Percentiles rank a stretch among this genome's conserved stretches.
Conservation (phyloP, 2,329 filamentous ascomycete species). For the Coniella vitis region DNA sequence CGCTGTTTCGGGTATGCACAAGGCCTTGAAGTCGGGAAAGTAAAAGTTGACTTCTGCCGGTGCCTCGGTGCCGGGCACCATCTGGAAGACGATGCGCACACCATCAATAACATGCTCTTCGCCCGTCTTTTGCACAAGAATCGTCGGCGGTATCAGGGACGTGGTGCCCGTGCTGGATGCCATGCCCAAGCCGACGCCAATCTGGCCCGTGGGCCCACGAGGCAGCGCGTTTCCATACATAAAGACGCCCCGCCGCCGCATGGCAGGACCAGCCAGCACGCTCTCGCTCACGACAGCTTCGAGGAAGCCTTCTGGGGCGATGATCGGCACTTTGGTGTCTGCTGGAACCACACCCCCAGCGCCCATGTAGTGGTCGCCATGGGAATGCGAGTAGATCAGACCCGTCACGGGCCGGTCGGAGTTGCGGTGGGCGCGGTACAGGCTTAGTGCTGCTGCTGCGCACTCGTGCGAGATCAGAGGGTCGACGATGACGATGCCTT, state of each 20-base stretch:
- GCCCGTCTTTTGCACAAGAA: slow-evolving; percentile 26
- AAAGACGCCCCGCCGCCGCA: slow-evolving; percentile 29
- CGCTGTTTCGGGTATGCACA: slow-evolving; percentile 32
- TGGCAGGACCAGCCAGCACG: slow-evolving; percentile 31
- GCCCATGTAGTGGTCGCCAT: slow-evolving; percentile 32
- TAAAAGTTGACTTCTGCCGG: slow-evolving; percentile 35
- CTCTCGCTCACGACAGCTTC: slow-evolving; percentile 32
- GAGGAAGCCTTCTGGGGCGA: slow-evolving; percentile 33
- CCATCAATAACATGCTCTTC: slow-evolving; percentile 27
- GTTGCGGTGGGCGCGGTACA: slow-evolving; percentile 27
- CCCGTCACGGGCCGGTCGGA: slow-evolving; percentile 22
- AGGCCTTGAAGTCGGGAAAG: slow-evolving; percentile 29
- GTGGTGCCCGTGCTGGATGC: slow-evolving; percentile 25
- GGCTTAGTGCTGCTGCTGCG: slow-evolving; percentile 25
- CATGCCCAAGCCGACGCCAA: slow-evolving; percentile 32
- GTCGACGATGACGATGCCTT: slow-evolving; percentile 33
- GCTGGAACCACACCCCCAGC: slow-evolving; percentile 17
- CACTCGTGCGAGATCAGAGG: slow-evolving; percentile 30
- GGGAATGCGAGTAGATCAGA: slow-evolving; percentile 35
- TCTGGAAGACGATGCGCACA: slow-evolving; percentile 32
- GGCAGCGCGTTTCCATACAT: slow-evolving; percentile 33
- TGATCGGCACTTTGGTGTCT: slow-evolving; percentile 19
- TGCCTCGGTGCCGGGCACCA: slow-evolving; percentile 35
- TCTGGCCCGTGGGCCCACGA: slow-evolving; percentile 25
- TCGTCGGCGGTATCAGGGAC: slow-evolving; percentile 29